Base-by-base conservation (phyloP, 2,329 filamentous ascomycete genomes). In the Juglanconis sp. region DNA sequence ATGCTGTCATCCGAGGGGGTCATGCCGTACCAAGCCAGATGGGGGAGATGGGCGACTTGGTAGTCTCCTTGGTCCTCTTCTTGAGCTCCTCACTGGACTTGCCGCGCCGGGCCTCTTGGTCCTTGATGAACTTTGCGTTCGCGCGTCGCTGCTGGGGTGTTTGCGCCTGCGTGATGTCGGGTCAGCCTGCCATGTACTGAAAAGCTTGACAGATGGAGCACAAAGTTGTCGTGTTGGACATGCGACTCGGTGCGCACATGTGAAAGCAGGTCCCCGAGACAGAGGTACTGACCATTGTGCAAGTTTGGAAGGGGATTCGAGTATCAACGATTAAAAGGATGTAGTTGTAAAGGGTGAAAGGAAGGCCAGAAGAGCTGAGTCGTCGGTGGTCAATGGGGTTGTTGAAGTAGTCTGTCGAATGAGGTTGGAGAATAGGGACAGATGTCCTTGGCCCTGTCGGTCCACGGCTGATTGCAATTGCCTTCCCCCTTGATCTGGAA, bases 141-240 rank as follows among this genome's bases (percentile, higher is more conserved):
- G 88, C 87, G 71, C 86, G 86, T 74, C 91, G 88, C 80, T 95
- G 91, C 75, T 91, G 85, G 68, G 88, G 90, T 67, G 91, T 95
- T 87, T 94, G 90, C 68, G 87, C 89, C 90, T 92, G 70, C 63
- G 34, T 57, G 9, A 30, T 31, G 3, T 5, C n/a, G 9, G 32
- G 32, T 52, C 24, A 51, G 53, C 50, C 11, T 11, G 46, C 38
- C 24, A 9, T 42, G 46, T 42, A 49, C 54, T 40, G 57, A 51
- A 40, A 38, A 53, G 52, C 49, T 56, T 40, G 42, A 49, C n/a
- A 31, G 15, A 46, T 8, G 17, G 38, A 31, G n/a, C 52, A 31
- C 7, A 17, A 24, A 13, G 38, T 46, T 11, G 52, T 54, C 46
- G 10, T 42, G 38, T 42, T 9, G 15, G 13, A 4, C 32, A 36